phyloP scores from a whole-genome alignment of 768 basidiomycete species.

The Coprinopsis marcescibilis region DNA sequence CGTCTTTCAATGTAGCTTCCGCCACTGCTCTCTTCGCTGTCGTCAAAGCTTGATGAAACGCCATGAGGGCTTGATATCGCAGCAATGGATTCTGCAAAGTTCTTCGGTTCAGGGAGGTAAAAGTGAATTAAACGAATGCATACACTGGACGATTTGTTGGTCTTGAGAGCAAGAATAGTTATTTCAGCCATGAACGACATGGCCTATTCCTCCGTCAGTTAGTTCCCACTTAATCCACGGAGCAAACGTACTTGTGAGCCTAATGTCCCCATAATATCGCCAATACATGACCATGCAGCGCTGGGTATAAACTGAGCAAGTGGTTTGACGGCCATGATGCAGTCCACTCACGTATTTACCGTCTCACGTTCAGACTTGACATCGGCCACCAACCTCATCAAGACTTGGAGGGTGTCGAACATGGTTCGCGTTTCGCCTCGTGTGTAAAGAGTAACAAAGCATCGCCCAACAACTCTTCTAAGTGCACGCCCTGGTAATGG shows the following conservation, averaged over 20 bases:
- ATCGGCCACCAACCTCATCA: constrained; percentile 73
- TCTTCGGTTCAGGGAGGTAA: constrained; percentile 3
- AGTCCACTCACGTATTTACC: constrained; percentile 54
- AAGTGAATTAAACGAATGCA: constrained; percentile 21
- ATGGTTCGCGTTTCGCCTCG: constrained; percentile 79
- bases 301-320: constrained; percentile 30
- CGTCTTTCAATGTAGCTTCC: constrained; percentile 72
- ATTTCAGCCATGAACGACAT: constrained; percentile 96
- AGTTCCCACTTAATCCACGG: neutral
- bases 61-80: constrained; percentile 71
- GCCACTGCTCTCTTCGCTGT: constrained; percentile 81
- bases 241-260: constrained; percentile 67
- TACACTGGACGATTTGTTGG: constrained; percentile 68
- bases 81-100: constrained; percentile 64
- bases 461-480: constrained; percentile 73
- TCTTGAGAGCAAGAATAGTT: constrained; percentile 55
- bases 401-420: constrained; percentile 79
- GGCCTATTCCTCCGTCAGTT: constrained; percentile 44
- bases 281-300: constrained; percentile 80
- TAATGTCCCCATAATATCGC: constrained; percentile 80
- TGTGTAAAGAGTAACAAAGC: constrained; percentile 66
- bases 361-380: constrained; percentile 61
- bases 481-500: constrained; percentile 87
- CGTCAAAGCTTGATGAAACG: constrained; percentile 73
- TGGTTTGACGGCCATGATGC: neutral